Evolutionary conservation across 257 asterid genomes (phyloP).

Genomic region (Nicotiana otophora): DNA sequence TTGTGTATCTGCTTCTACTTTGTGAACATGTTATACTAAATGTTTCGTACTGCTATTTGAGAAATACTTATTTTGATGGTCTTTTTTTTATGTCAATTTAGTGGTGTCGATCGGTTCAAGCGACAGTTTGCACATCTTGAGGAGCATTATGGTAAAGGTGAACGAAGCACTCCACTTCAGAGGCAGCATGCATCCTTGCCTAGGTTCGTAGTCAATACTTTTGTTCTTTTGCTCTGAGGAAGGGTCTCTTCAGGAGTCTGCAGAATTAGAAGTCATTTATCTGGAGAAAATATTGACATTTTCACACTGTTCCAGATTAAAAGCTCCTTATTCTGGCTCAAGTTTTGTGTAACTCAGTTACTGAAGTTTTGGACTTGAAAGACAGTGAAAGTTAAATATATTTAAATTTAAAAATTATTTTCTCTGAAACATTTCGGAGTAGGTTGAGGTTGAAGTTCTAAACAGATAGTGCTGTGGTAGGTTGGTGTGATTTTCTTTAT

Average conservation of each 20-base stretch:
- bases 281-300: neutral
- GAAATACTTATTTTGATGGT: conserved; percentile 9
- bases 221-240: neutral
- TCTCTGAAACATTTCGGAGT: neutral
- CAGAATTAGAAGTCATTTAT: neutral
- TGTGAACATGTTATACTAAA: neutral
- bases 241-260: neutral
- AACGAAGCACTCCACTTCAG: conserved; percentile 62
- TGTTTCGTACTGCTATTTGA: conserved; percentile 1
- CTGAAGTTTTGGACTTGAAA: neutral
- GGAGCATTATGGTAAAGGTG: conserved; percentile 81
- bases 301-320: neutral
- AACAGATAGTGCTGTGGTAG: neutral
- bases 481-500: neutral
- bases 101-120: conserved; percentile 97
- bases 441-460: neutral
- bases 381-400: neutral
- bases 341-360: neutral
- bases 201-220: conserved; percentile 43
- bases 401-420: neutral
- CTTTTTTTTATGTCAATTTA: conserved; percentile 23
- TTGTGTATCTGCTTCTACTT: neutral
- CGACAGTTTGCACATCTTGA: conserved; percentile 95
- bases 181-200: conserved; percentile 92
- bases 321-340: neutral